A percentile compares a stretch with the other conserved stretches of the same genome.
These are phyloP conservation scores for Cadophora sp. DNA, from an alignment of 2,329 filamentous ascomycete species.

Conservation along the genomic window DNA sequence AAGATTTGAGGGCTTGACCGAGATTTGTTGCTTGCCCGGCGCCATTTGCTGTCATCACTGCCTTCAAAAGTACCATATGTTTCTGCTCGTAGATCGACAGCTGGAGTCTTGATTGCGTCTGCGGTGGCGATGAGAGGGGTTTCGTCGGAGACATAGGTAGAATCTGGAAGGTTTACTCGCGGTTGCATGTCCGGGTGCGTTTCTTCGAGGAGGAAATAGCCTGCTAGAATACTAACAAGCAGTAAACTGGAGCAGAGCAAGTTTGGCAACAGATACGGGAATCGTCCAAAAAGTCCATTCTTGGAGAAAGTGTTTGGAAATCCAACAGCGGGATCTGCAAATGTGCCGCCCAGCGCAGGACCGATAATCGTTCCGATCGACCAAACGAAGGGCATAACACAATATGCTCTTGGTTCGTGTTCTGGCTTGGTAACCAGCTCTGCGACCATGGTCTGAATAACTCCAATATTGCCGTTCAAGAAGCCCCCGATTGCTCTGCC, in stretches of 20 bases:
- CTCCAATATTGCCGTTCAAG: constrained; percentile 90
- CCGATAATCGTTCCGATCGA: constrained; percentile 88
- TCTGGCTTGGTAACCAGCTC: constrained; percentile 84
- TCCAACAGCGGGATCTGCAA: constrained; percentile 77
- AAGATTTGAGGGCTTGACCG: constrained; percentile 53
- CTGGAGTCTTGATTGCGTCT: constrained; percentile 74
- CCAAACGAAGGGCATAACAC: constrained; percentile 96
- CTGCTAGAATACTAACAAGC: constrained; percentile 77
- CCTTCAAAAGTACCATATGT: constrained; percentile 75
- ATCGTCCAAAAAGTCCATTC: constrained; percentile 74
- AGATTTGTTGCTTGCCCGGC: constrained; percentile 41
- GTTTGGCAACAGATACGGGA: constrained; percentile 90
- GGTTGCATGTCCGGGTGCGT: constrained; percentile 85
- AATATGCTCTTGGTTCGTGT: constrained; percentile 86
- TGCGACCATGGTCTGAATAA: constrained; percentile 86
- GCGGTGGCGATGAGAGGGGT: constrained; percentile 79
- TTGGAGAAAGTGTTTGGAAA: constrained; percentile 75
- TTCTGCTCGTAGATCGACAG: constrained; percentile 77
- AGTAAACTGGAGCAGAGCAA: constrained; percentile 80
- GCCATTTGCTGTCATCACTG: constrained; percentile 41
- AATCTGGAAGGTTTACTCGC: constrained; percentile 52
- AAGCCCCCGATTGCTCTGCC: constrained; percentile 81
- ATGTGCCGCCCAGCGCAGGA: constrained; percentile 85
- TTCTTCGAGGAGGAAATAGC: constrained; percentile 84
- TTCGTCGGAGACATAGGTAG: constrained; percentile 56